phyloP scores from a whole-genome alignment of 2,329 filamentous ascomycete genomes.

The Colletotrichum cereale region DNA sequence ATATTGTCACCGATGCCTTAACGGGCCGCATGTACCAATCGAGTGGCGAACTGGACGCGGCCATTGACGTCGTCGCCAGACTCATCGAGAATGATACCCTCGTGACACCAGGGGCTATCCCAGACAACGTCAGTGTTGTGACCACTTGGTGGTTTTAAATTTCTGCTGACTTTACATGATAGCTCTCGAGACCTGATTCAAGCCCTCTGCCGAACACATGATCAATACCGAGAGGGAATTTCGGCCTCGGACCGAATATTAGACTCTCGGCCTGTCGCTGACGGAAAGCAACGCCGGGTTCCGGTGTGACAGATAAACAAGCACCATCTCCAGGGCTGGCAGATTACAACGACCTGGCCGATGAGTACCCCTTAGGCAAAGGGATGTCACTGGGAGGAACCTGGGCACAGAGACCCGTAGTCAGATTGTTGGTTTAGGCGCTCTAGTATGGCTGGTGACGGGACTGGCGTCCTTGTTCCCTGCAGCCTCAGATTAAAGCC shows the following conservation, averaged over 20 bases:
- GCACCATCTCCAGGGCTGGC: background rate
- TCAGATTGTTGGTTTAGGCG: background rate
- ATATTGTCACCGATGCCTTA: background rate
- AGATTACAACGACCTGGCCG: background rate
- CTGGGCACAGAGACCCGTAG: no score
- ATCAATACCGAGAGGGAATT: background rate
- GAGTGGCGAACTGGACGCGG: background rate
- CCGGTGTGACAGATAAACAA: no score
- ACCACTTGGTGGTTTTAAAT: background rate
- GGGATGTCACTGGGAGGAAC: background rate
- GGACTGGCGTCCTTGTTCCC: background rate
- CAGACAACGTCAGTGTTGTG: background rate
- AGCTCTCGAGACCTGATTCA: background rate
- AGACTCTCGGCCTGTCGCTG: background rate
- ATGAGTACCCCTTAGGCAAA: background rate
- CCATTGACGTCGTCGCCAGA: background rate
- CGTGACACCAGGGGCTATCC: no score
- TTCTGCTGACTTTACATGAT: background rate
- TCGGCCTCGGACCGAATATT: background rate
- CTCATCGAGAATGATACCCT: background rate
- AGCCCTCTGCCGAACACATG: background rate
- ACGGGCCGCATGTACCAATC: background rate
- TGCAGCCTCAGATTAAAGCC: background rate
- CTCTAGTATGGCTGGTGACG: background rate
- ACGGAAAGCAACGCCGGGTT: no score